Evolutionary conservation across 257 asterid species (phyloP).

Genomic region (Lycium barbarum): DNA sequence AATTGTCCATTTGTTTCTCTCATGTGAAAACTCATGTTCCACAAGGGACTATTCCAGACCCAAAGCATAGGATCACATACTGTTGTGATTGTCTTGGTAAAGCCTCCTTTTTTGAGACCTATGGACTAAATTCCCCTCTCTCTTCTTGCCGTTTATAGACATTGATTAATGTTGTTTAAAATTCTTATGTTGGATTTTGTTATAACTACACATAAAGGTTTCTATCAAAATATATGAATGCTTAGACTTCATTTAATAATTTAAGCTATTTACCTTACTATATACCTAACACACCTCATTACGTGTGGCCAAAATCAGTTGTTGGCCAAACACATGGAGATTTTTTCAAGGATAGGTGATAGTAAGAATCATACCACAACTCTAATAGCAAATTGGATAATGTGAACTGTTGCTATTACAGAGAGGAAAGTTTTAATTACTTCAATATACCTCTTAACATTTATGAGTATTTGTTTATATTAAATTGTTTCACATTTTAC

Average conservation of each 20-base stretch:
- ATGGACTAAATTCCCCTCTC: constrained; percentile 2
- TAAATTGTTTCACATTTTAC: constrained; percentile 9
- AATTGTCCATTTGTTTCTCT: neutral
- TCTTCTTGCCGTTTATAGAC: neutral
- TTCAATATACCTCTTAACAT: neutral
- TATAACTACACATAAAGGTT: neutral
- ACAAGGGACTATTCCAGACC: neutral
- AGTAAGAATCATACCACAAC: neutral
- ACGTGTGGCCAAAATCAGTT: neutral
- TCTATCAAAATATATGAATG: constrained; percentile 8
- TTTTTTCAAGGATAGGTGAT: constrained; percentile 4
- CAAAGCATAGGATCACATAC: neutral
- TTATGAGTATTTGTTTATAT: neutral
- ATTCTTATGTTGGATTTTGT: neutral
- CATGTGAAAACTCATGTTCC: neutral
- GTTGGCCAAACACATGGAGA: neutral
- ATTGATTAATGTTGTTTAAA: neutral
- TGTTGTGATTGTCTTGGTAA: neutral
- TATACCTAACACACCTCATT: neutral
- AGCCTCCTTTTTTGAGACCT: neutral
- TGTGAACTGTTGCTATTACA: neutral
- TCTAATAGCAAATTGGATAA: neutral
- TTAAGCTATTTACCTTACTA: neutral
- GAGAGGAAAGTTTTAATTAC: neutral
- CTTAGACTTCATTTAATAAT: neutral